A percentile compares a stretch with the other conserved stretches of the same genome.
phyloP scores from a whole-genome alignment of 2,329 filamentous ascomycete genomes.

The Lecanosticta acicola region DNA sequence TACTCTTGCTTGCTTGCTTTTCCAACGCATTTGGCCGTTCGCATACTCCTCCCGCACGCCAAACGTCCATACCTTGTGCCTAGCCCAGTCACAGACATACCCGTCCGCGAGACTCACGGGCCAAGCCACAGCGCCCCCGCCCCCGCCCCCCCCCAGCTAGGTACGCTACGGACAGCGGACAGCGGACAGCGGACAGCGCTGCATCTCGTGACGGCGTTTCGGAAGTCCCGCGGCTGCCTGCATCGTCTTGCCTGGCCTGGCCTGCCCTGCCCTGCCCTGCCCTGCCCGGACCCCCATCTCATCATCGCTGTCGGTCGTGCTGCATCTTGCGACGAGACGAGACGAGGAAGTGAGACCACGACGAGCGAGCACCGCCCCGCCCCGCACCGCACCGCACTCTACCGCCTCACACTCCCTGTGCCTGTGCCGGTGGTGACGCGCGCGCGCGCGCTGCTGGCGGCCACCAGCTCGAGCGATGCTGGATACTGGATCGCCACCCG shows the following conservation, averaged over 20 bases:
- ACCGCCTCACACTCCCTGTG: no score
- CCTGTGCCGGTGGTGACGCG: no score
- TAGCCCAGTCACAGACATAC: no score
- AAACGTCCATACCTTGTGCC: no score
- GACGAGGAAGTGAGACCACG: background rate
- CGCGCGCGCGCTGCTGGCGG: background rate
- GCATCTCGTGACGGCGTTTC: background rate
- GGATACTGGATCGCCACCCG: slow-evolving; percentile 19
- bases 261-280: background rate
- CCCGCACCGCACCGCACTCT: no score
- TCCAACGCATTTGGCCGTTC: background rate
- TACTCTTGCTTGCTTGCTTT: no score
- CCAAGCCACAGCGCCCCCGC: no score
- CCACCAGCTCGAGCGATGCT: slow-evolving; percentile 20
- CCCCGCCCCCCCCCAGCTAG: no score
- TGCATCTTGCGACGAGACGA: background rate
- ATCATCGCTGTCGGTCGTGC: background rate
- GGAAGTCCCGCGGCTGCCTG: background rate
- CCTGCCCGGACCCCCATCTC: background rate
- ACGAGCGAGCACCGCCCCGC: background rate
- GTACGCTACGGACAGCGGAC: no score
- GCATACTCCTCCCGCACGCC: background rate
- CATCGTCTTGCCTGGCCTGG: background rate
- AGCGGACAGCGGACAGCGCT: no score
- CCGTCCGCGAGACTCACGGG: no score